Percentiles rank a stretch among this genome's conserved stretches.
Evolutionary conservation across 2,329 filamentous ascomycete species (phyloP).

Genomic region (Emmonsia crescens): DNA sequence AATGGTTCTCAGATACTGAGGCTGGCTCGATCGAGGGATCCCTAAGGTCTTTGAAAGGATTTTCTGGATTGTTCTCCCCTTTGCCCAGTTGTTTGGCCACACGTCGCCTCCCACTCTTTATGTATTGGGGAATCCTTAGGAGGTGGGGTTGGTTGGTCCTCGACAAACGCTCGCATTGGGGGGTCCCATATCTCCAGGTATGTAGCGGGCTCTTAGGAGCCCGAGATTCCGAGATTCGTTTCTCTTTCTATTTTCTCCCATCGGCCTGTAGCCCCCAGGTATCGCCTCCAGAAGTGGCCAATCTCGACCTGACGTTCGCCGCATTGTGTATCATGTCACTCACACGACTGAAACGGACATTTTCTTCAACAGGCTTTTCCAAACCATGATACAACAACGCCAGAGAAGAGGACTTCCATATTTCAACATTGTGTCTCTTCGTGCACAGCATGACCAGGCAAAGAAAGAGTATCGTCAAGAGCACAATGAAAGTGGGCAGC

Average conservation of each 20-base stretch:
- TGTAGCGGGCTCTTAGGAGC: not conserved
- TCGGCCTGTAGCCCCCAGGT: not conserved
- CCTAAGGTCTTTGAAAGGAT: not conserved
- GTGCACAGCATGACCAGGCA: not conserved
- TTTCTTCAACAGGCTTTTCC: not conserved
- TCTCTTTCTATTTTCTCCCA: not conserved
- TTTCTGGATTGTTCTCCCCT: not conserved
- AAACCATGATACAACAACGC: constrained; percentile 1
- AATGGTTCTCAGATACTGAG: not conserved
- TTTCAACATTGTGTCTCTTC: not conserved
- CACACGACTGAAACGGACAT: not conserved
- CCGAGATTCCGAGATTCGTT: not conserved
- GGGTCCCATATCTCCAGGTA: not conserved
- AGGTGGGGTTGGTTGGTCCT: not conserved
- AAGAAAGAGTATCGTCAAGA: not conserved
- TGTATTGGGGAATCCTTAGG: not conserved
- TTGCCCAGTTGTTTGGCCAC: not conserved
- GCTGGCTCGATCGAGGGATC: not conserved
- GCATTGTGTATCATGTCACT: not conserved
- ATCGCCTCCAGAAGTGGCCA: not conserved
- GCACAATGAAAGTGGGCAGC: not conserved
- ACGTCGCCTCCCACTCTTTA: not conserved
- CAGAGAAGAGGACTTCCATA: not conserved
- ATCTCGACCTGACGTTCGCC: not conserved
- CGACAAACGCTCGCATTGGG: too few species aligned